Evolutionary conservation across 164 flowering plant genomes (phyloP), one percentile per base, ranked within the genome.

Genomic region (Euptelea pleiosperma): DNA sequence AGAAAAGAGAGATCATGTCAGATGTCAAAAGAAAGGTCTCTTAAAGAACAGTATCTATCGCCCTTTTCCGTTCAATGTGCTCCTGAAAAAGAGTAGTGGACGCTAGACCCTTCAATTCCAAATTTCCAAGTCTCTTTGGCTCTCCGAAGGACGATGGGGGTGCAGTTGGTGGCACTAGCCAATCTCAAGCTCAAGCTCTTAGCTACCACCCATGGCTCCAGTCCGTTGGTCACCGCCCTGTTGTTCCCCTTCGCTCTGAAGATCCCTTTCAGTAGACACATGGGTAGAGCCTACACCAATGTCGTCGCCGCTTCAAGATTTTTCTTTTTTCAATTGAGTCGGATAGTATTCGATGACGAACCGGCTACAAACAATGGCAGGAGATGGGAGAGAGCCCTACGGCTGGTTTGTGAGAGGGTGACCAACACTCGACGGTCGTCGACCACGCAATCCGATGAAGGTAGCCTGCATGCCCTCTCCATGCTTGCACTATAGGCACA

Each of bases 301-400:
- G 8, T 31, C 2, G 47, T 44, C 9, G 19, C 41, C 3, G 26
- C 56, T 42, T 61, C 22, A 7, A 30, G 14, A 2, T 19, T 61
- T 28, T 61, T 61, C 28, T 39, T 51, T 22, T 51, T 40, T n/a
- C 37, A 24, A 41, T 21, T 61, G 31, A 29, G 57, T 26, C 36
- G 33, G 22, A 61, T 61, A 8, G 36, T 50, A 15, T 52, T 41
- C 29, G 42, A 53, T 6, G 50, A 21, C 1, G 48, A 21, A 30
- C 30, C 31, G 4, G 12, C 4, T 11, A 25, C 0, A 3, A 18
- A 16, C 41, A 15, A 30, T 30, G 30, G 37, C 36, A 48, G 24
- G 26, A 41, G 50, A 22, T 51, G 50, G 65, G 57, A 29, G 49
- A 52, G 65, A 52, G 65, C 40, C 16, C 29, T 52, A 25, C 57